These are phyloP conservation scores for Tricholoma furcatifolium DNA, from an alignment of 768 basidiomycete species.

Conservation along the genomic window DNA sequence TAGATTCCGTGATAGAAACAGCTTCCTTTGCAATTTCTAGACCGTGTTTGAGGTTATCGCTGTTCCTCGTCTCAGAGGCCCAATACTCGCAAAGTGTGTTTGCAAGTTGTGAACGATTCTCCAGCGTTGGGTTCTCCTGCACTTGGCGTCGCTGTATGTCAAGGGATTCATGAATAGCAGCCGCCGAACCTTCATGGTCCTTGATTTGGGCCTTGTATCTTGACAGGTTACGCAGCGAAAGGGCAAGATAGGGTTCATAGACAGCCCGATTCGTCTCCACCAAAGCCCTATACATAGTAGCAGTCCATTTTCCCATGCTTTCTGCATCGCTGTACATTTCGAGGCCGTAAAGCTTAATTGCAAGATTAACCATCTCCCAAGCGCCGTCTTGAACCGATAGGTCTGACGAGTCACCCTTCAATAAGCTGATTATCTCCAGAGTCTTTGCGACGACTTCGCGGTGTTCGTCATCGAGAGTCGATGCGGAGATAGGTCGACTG, in stretches of 20 bases:
- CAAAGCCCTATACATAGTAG: conserved; percentile 11
- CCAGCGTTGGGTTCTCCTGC: background rate
- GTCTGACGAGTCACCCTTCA: conserved; percentile 6
- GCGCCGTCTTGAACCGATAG: conserved; percentile 16
- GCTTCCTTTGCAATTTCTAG: conserved; percentile 10
- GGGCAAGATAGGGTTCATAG: conserved; percentile 13
- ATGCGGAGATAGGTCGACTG: background rate
- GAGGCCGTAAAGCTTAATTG: conserved; percentile 11
- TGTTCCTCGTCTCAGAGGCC: background rate
- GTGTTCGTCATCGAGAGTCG: conserved; percentile 1
- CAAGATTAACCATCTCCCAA: conserved; percentile 17
- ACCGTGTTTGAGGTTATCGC: background rate
- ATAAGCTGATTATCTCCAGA: conserved; percentile 7
- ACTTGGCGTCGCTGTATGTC: conserved; percentile 3
- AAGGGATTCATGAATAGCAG: conserved; percentile 6
- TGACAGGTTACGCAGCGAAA: conserved; percentile 12
- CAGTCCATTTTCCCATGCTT: conserved; percentile 15
- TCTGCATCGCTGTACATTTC: conserved; percentile 17
- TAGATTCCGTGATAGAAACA: conserved; percentile 4
- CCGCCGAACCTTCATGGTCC: conserved; percentile 3
- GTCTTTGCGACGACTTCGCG: conserved; percentile 11
- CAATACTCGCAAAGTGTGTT: conserved; percentile 10
- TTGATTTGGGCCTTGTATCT: conserved; percentile 4
- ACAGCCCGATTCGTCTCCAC: conserved; percentile 3
- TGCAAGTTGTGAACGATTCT: conserved; percentile 6